Percentiles rank a stretch among this genome's conserved stretches.
phyloP scores from a whole-genome alignment of 495 filamentous ascomycete species.

The Aspergillus haitiensis region DNA sequence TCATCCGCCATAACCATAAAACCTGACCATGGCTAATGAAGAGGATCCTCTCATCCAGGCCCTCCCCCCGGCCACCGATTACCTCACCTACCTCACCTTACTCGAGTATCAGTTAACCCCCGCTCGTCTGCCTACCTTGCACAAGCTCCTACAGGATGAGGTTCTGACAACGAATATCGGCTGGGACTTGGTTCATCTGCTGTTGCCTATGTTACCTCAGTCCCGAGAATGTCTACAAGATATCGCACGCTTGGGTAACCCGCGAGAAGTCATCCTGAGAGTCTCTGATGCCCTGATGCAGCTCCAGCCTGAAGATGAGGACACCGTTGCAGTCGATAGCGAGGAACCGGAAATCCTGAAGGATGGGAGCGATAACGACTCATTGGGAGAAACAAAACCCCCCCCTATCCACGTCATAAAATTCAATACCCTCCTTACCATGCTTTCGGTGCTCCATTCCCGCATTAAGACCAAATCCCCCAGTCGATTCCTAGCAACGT shows the following conservation, averaged over 20 bases:
- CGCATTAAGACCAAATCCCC: conserved; percentile 90
- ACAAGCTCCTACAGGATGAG: conserved; percentile 78
- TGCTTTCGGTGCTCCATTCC: conserved; percentile 81
- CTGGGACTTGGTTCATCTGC: conserved; percentile 89
- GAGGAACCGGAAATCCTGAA: conserved; percentile 21
- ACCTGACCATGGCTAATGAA: conserved; percentile 26
- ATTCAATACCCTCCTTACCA: conserved; percentile 74
- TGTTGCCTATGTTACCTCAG: conserved; percentile 72
- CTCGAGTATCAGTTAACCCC: conserved; percentile 79
- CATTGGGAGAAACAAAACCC: conserved; percentile 12
- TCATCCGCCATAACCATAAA: no score
- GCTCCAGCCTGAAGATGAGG: conserved; percentile 55
- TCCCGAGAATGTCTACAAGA: conserved; percentile 73
- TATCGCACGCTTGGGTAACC: conserved; percentile 82
- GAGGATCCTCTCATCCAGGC: conserved; percentile 50
- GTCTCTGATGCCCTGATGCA: conserved; percentile 70
- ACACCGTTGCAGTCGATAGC: conserved; percentile 40
- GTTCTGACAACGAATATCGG: conserved; percentile 86
- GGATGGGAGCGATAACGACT: conserved; percentile 1
- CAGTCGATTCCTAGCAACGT: conserved; percentile 88
- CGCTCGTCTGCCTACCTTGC: conserved; percentile 73
- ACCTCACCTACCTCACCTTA: conserved; percentile 84
- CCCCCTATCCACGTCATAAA: conserved; percentile 45
- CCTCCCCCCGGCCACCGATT: conserved; percentile 72
- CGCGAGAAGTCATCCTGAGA: conserved; percentile 89